phyloP scores from a whole-genome alignment of 1,139 yeast genomes.

The Candida albicans region DNA sequence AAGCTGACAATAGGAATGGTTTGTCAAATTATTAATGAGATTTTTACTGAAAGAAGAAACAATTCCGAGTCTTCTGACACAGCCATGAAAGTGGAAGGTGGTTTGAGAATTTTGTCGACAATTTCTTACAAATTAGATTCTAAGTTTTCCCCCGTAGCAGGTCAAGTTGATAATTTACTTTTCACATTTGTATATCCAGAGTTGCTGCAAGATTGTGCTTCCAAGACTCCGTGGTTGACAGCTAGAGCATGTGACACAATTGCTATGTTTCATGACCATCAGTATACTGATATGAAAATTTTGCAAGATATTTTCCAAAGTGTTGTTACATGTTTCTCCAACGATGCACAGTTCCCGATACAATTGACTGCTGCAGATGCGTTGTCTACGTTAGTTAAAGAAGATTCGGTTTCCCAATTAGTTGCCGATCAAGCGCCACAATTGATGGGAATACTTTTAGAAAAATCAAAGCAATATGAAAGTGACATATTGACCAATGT shows the following conservation, averaged over 20 bases:
- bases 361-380: constrained; percentile 58
- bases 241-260: constrained; percentile 59
- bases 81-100: constrained; percentile 52
- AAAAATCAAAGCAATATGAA: constrained; percentile 51
- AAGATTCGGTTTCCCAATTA: constrained; percentile 47
- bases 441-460: constrained; percentile 52
- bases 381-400: constrained; percentile 48
- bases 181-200: constrained; percentile 50
- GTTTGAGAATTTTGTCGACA: constrained; percentile 49
- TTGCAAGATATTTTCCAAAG: constrained; percentile 48
- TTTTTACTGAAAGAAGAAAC: constrained; percentile 45
- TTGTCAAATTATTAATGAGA: constrained; percentile 49
- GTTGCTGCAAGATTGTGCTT: constrained; percentile 30
- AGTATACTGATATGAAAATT: constrained; percentile 39
- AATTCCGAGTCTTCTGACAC: constrained; percentile 28
- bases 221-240: constrained; percentile 47
- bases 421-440: constrained; percentile 52
- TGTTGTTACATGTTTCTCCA: constrained; percentile 43
- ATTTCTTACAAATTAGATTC: constrained; percentile 43
- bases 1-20: constrained; percentile 42
- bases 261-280: constrained; percentile 43
- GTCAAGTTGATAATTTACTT: constrained; percentile 47
- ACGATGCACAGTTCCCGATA: constrained; percentile 47
- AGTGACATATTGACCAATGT: constrained; percentile 54
- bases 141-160: constrained; percentile 41